Percentiles rank a stretch among this genome's conserved stretches.
phyloP scores from a whole-genome alignment of 805 yeast genomes.

The Kuraishia capsulata region DNA sequence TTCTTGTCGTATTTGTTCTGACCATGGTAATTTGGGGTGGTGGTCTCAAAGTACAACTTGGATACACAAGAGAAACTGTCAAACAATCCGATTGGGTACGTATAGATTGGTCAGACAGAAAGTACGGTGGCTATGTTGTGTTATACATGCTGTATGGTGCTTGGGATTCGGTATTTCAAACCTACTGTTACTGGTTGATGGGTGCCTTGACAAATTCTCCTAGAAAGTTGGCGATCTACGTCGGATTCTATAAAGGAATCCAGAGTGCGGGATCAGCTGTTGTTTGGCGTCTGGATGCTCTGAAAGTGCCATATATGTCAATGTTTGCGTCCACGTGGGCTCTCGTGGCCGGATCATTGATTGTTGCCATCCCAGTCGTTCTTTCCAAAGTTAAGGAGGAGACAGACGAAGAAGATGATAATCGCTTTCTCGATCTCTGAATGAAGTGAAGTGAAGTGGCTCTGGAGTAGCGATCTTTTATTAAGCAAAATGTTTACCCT shows the following conservation, averaged over 20 bases:
- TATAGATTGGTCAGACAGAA: conserved; percentile 36
- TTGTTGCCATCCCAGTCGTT: conserved; percentile 39
- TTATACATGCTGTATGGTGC: conserved; percentile 54
- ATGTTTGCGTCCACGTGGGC: conserved; percentile 47
- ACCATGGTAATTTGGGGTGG: conserved; percentile 49
- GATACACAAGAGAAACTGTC: conserved; percentile 5
- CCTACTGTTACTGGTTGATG: conserved; percentile 47
- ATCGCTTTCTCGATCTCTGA: not conserved
- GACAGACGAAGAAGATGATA: conserved; percentile 20
- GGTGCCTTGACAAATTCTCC: conserved; percentile 53
- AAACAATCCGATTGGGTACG: not conserved
- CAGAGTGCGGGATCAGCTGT: conserved; percentile 60
- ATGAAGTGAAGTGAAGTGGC: no score
- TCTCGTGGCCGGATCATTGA: conserved; percentile 34
- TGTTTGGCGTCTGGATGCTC: conserved; percentile 48
- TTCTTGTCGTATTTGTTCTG: conserved; percentile 25
- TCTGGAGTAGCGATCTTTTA: no score
- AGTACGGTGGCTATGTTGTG: conserved; percentile 51
- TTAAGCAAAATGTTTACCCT: no score
- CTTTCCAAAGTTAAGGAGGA: conserved; percentile 33
- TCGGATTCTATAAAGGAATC: conserved; percentile 55
- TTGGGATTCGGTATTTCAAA: conserved; percentile 52
- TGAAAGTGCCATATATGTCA: conserved; percentile 22
- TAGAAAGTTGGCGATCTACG: conserved; percentile 44
- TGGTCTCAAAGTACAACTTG: conserved; percentile 20